These are phyloP conservation scores for Camillea tinctor DNA, from an alignment of 2,329 filamentous ascomycete genomes.

Conservation along the genomic window DNA sequence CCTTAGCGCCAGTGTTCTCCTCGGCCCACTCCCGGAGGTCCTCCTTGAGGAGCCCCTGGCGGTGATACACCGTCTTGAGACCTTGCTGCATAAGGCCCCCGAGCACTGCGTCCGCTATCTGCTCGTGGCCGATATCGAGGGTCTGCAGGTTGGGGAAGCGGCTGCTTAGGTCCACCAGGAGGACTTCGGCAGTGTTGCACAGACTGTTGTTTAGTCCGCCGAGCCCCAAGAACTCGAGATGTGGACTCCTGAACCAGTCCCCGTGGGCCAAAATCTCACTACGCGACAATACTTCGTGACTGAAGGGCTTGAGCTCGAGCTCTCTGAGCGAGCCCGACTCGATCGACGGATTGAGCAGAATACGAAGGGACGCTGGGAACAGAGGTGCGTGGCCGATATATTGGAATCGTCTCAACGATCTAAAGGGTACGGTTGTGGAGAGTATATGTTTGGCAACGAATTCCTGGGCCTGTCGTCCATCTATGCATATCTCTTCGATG, in stretches of 20 bases:
- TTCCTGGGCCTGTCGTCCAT: background rate
- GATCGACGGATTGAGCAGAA: constrained; percentile 17
- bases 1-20: constrained; percentile 11
- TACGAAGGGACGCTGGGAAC: background rate
- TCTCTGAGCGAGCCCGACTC: constrained; percentile 23
- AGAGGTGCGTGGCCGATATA: too few species aligned
- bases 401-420: too few species aligned
- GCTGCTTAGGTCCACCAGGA: constrained; percentile 12
- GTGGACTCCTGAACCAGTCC: constrained; percentile 24
- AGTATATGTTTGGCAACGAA: background rate
- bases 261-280: background rate
- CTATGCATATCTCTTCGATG: background rate
- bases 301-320: constrained; percentile 18
- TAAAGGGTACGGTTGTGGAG: too few species aligned
- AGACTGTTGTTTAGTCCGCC: constrained; percentile 49
- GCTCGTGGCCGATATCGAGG: constrained; percentile 24
- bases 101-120: constrained; percentile 18
- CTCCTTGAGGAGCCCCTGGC: background rate
- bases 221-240: constrained; percentile 23
- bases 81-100: constrained; percentile 20
- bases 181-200: constrained; percentile 11
- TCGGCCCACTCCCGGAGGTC: constrained; percentile 22
- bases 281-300: background rate
- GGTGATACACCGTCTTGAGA: constrained; percentile 24
- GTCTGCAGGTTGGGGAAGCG: constrained; percentile 27